Base-by-base conservation (phyloP, 2,329 filamentous ascomycete species). In the Diplocarpon rosae region DNA sequence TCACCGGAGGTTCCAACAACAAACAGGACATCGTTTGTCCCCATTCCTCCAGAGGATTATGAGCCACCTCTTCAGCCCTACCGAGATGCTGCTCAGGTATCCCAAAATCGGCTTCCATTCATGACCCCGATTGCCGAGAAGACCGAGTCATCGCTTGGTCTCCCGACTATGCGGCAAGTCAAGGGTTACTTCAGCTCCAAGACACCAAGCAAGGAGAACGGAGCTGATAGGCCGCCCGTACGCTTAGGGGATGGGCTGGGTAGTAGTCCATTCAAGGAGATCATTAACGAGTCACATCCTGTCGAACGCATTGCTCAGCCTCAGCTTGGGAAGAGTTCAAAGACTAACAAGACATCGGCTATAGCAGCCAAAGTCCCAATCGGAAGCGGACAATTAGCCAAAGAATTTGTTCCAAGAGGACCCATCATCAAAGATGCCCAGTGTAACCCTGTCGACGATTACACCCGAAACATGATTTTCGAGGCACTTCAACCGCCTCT, bases 41-140 rank as follows among this genome's bases (percentile, higher is more conserved):
- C 86, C 1, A 72, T 90, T 30, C 83, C 84, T 1, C 88, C 88
- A 0, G 86, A 94, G 59, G 86, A 93, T 62, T 94, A 88, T 62
- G 79, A 89, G 54, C 78, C 85, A 36, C 83, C 86, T 14, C 83
- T 75, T 45, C 75, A 81, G 38, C 84, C 85, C 47, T 95, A 83
- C 71, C 80, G 88, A 59, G 85, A 95, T 63, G 78, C 86, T 59
- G 75, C 69, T 30, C 75, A 88, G 62, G 73, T 82, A 63, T 87
- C 88, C 48, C 93, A 95, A 59, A 95, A 89, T 64, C 82, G 89
- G 43, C 71, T 96, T 9, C 92, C 90, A 2, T 98, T 96, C 63
- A 96, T 98, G 92, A 98, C 92, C 0, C 92, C 92, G 1, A 98
- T 98, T 53, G 90, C 92, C 1, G 92, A 98, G 64, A 81, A 87